Evolutionary conservation across 495 filamentous ascomycete species (phyloP).

Genomic region (Ramalina peruviana): DNA sequence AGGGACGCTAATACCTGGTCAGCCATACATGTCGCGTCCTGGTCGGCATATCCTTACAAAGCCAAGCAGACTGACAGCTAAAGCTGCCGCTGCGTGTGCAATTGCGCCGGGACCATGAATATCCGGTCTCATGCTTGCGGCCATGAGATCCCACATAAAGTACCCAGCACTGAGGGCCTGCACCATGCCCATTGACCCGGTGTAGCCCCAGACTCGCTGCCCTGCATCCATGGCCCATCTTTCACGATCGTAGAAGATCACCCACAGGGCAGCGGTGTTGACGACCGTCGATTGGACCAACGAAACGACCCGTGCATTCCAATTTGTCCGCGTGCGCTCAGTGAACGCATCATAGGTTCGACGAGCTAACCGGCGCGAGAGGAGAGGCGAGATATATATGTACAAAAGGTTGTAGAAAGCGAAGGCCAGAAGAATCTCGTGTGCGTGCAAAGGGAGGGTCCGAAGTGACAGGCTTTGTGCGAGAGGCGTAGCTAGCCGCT

Average conservation of each 20-base stretch:
- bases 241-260: constrained; percentile 68
- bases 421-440: constrained; percentile 71
- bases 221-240: constrained; percentile 53
- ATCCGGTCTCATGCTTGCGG: constrained; percentile 53
- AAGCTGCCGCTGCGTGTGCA: constrained; percentile 72
- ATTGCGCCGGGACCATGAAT: constrained; percentile 82
- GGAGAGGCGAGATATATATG: constrained; percentile 52
- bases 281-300: constrained; percentile 73
- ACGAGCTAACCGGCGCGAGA: constrained; percentile 58
- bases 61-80: constrained; percentile 75
- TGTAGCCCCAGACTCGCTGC: constrained; percentile 81
- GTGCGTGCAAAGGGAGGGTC: constrained; percentile 69
- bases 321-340: constrained; percentile 63
- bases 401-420: constrained; percentile 65
- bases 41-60: constrained; percentile 54
- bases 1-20: constrained; percentile 51
- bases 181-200: constrained; percentile 67
- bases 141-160: constrained; percentile 81
- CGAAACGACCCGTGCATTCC: constrained; percentile 95
- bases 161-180: constrained; percentile 86
- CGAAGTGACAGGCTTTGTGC: constrained; percentile 42
- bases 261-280: constrained; percentile 63
- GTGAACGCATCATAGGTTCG: constrained; percentile 56
- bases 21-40: neutral
- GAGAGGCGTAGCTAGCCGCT: constrained; percentile 30